These are phyloP conservation scores for Annulohypoxylon moriforme DNA, from an alignment of 495 filamentous ascomycete genomes.

Conservation along the genomic window DNA sequence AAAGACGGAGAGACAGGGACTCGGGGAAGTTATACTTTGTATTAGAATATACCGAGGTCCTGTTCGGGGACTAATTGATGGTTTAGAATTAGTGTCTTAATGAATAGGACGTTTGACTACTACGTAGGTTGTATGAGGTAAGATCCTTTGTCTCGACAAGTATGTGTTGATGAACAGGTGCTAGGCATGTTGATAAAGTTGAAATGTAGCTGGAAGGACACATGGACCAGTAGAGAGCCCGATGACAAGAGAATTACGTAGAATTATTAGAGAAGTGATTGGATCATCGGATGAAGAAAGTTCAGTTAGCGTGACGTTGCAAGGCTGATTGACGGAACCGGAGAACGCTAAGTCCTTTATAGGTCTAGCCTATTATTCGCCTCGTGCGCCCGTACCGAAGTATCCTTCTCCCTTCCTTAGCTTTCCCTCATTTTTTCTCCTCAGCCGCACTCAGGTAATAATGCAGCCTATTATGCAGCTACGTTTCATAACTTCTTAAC, in stretches of 20 bases:
- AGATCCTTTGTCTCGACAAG: conserved; percentile 1
- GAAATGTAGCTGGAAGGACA: conserved; percentile 5
- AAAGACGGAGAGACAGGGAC: neutral
- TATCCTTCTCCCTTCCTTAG: neutral
- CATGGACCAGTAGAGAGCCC: no score
- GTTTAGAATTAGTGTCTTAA: neutral
- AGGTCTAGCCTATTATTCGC: neutral
- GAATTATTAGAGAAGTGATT: neutral
- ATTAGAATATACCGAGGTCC: conserved; percentile 3
- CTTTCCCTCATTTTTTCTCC: neutral
- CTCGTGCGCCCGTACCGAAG: conserved; percentile 1
- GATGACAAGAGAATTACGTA: neutral
- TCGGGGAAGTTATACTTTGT: no score
- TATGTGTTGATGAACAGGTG: conserved; percentile 2
- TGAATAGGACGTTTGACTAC: neutral
- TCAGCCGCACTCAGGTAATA: conserved; percentile 15
- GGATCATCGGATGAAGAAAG: neutral
- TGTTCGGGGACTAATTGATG: neutral
- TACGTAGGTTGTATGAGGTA: neutral
- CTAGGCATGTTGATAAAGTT: neutral
- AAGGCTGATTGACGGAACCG: conserved; percentile 8
- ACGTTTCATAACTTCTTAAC: conserved; percentile 11
- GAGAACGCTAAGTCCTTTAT: neutral
- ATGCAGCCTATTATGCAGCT: conserved; percentile 7
- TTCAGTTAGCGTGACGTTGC: neutral